Evolutionary conservation across 306 rosid genomes (phyloP), one percentile per base, ranked within the genome.

Genomic region (Pterocarpus macrocarpus): DNA sequence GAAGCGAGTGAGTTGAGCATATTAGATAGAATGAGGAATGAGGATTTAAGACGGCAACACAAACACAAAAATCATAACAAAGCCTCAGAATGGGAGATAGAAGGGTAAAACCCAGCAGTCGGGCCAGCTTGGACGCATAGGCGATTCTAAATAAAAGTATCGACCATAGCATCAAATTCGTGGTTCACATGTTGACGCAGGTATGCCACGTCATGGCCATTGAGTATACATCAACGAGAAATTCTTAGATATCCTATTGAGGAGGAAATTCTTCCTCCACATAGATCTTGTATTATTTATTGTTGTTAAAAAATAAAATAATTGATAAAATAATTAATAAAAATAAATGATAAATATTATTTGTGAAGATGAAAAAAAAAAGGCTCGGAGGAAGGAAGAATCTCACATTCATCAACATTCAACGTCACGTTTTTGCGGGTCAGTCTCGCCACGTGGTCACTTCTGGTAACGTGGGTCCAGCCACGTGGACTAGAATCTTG

Each of bases 111-210:
- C 9, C 47, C 6, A 5, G 4, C 9, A 5, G 11, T 43, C 2
- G 8, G 2, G 49, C 49, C 49, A 43, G 49, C 49, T 43, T 43
- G 49, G 49, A 43, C 49, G 49, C 10, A 43, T 8, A 7, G 5
- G 49, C 2, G 49, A 43, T 7, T 43, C 49, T 43, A 45, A 57
- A 57, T 34, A 4, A 64, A 14, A 39, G 35, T 15, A 53, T 1
- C 34, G 35, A 1, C 4, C 13, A 7, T 53, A 53, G 55, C 64
- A 47, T 61, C 56, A 5, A 71, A 80, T 61, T 80, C 52, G 47
- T 70, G 72, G 78, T 17, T 59, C 41, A 16, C 14, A 72, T 1
- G 7, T 52, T 2, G 35, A 35, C 11, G 65, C 47, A 34, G n/a
- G 63, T 16, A 38, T 49, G 75, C 43, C 32, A 35, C 33, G 62